Base-by-base conservation (phyloP, 2,329 filamentous ascomycete species). In the Fusarium gaditjirri region DNA sequence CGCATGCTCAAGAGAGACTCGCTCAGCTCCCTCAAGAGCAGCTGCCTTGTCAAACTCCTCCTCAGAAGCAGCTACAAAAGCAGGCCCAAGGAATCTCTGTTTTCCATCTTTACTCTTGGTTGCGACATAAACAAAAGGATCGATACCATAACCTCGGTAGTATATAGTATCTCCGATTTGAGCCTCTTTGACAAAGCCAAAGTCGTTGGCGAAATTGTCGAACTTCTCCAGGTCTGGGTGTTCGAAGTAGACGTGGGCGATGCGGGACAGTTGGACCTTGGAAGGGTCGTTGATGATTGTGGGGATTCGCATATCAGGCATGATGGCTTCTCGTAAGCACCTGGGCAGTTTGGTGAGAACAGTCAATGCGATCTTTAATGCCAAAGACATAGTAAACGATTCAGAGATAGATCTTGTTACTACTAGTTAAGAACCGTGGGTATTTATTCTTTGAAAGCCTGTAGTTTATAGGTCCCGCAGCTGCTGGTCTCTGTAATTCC, bases 301-400 rank as follows among this genome's bases (percentile, higher is more conserved):
- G 9, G 53, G 53, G 17, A 55, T 55, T 1, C 29, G 53, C 53
- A 55, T 55, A 12, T 44, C 53, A 9, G 53, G 38, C 53, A 55
- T 55, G 6, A 55, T 46, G 29, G 38, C 53, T 46, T 55, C 53
- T 25, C 53, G 38, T 31, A 55, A 5, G 6, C 29, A 55, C 53
- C 53, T 44, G 9, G 53, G 53, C 27, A 55, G 29, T 33, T 46
- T 55, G 9, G 38, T 25, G 2, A 55, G 38, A 17, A 55, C n/a
- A 16, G 3, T 33, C 1, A 46, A 44, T 10, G 53, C 53, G 7
- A 55, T 1, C 7, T 16, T 25, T 1, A 55, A 5, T n/a, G 29
- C 17, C n/a, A 44, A 17, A 6, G 38, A 55, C 53, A 55, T 55
- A 44, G 17, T 44, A 13, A 14, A 9, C 5, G 10, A 12, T 21